Base-by-base conservation (phyloP, 2,329 filamentous ascomycete genomes). In the Aspergillus glaucus region DNA sequence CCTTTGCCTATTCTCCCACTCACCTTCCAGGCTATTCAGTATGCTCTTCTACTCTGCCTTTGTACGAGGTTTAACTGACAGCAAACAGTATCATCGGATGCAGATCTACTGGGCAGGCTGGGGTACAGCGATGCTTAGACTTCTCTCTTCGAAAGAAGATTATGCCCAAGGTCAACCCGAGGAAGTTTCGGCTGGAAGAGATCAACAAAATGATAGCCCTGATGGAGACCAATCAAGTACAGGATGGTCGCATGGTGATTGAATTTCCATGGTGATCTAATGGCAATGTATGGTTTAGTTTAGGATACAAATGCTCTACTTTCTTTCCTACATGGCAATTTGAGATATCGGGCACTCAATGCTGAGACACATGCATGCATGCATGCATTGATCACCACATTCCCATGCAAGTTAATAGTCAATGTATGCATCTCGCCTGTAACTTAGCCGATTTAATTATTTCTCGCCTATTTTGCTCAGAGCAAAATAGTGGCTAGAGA, bases 131-230 rank as follows among this genome's bases (percentile, higher is more conserved):
- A 24, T 52, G 52, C 43, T 4, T 54, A 22, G 46, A 48, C 14
- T 54, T 50, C 32, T 52, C 43, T 7, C 50, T 43, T 6, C 34
- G 50, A 10, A 50, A 54, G 17, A 40, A 44, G 2, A 47, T 50
- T 3, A 47, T 34, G 26, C 48, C 52, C 19, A 46, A 45, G 22
- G 24, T 54, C 6, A 43, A 54, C 6, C 43, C 50, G 21, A 50
- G 45, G 22, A 46, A 46, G 7, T 54, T 54, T 10, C 39, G 50
- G 21, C 30, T 52, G 14, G 52, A 50, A 34, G 52, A 50, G 44
- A 50, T 54, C 14, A 54, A 54, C 41, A 50, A 54, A 17, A 59
- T 55, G 22, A 44, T 49, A 15, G 55, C 51, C 10, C 50, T 59
- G 41, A 52, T 56, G 43, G 47, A 52, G 43, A 26, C 43, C 26